Conservation (phyloP, 2,329 filamentous ascomycete genomes). For the Thielaviopsis populi region DNA sequence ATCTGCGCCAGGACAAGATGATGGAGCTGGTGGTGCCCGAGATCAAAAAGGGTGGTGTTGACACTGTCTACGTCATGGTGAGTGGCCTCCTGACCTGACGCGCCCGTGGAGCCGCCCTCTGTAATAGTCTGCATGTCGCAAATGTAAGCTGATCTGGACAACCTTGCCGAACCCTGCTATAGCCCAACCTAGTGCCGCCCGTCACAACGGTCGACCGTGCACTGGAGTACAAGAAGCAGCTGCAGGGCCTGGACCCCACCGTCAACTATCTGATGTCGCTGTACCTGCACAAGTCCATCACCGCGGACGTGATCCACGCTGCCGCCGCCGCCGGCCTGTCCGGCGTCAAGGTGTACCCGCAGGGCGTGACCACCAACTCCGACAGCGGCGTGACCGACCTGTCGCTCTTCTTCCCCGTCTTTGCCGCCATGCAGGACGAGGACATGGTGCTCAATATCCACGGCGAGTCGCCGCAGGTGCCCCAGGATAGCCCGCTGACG, state of each 20-base stretch:
- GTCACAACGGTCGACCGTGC: constrained; percentile 43
- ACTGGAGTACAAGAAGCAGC: constrained; percentile 47
- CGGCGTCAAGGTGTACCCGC: constrained; percentile 58
- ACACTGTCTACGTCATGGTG: constrained; percentile 39
- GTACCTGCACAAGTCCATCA: constrained; percentile 48
- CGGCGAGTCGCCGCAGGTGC: constrained; percentile 54
- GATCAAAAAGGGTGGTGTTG: constrained; percentile 45
- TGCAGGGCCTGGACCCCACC: constrained; percentile 44
- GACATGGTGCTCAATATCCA: constrained; percentile 68
- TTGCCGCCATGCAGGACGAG: constrained; percentile 55
- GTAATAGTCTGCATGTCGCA: neutral
- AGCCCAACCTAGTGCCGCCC: constrained; percentile 30
- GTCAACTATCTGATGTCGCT: constrained; percentile 63
- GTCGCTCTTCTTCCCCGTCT: constrained; percentile 59
- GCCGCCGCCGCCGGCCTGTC: constrained; percentile 57
- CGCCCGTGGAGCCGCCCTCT: too few relatives aligned
- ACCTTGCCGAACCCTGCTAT: neutral
- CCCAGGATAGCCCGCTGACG: constrained; percentile 27
- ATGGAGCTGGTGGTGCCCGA: constrained; percentile 41
- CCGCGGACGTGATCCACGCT: constrained; percentile 53
- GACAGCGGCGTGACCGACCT: constrained; percentile 55
- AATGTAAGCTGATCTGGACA: constrained; percentile 11
- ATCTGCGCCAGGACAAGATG: constrained; percentile 52
- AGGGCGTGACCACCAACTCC: constrained; percentile 50
- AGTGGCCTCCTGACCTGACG: neutral